Evolutionary conservation across 164 flowering plant species (phyloP), one percentile per base, ranked within the genome.

Genomic region (Chloranthus sessilifolius): DNA sequence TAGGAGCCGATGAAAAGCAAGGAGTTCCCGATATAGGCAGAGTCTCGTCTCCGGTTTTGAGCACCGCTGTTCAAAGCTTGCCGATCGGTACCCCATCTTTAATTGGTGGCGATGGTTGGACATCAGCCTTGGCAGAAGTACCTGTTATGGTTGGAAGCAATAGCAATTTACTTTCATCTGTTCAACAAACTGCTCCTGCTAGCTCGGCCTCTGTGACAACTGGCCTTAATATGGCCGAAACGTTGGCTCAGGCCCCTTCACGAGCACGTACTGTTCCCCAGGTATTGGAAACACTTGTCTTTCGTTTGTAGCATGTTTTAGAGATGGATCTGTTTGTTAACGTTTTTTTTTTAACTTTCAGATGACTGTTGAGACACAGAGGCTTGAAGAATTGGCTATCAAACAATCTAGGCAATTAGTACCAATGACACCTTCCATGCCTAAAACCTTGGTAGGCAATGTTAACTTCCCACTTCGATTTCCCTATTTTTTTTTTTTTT

Each of bases 161-260:
- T 60, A 60, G 62, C 31, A 30, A 46, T 8, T 70, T 63, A 5
- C 27, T 65, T 14, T 53, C 69, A 19, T 50, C 77, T 50, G 60
- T 28, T 55, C 85, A 67, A 43, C 86, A 61, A 55, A 47, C 70
- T 47, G 57, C 48, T 62, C 41, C 65, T 44, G 53, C 67, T n/a
- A 50, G 58, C 39, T 47, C 66, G 0, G 31, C 59, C 1, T 59
- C 69, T 29, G 63, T 52, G 43, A 46, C 49, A 2, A 28, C 70
- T 56, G 81, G 85, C 52, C 85, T 83, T 22, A 91, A 85, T 62
- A 91, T 91, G 98, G 96, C 95, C 56, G 98, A 85, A 76, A 70
- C 95, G 20, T 65, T 91, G 58, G 83, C 76, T 43, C 96, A 83
- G 65, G 74, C 74, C 43, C 88, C 96, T 49, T 30, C 72, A 33